phyloP scores from a whole-genome alignment of 805 yeast genomes.

The Sugiyamaella americana region DNA sequence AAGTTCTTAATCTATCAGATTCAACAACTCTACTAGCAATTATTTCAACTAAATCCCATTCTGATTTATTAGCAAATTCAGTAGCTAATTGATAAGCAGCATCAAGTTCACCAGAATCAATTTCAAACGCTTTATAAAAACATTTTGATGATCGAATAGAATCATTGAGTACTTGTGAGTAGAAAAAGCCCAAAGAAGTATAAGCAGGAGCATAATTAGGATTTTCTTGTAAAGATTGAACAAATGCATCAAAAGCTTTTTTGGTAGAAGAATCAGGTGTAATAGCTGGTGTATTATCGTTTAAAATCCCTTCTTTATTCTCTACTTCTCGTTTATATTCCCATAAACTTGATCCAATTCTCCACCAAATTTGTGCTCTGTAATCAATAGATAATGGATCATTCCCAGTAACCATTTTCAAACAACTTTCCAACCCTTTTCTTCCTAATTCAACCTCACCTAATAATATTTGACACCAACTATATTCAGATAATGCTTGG shows the following conservation, averaged over 20 bases:
- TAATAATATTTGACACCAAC: slow-evolving; percentile 69
- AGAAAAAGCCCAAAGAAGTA: slow-evolving; percentile 74
- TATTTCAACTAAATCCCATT: slow-evolving; percentile 82
- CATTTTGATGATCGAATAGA: slow-evolving; percentile 71
- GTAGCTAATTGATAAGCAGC: slow-evolving; percentile 72
- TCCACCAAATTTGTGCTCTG: slow-evolving; percentile 61
- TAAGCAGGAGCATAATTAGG: slow-evolving; percentile 71
- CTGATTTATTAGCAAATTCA: slow-evolving; percentile 57
- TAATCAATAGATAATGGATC: slow-evolving; percentile 48
- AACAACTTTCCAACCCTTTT: slow-evolving; percentile 40
- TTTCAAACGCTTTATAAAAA: slow-evolving; percentile 81
- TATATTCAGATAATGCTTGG: slow-evolving; percentile 60
- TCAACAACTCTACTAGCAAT: slow-evolving; percentile 61
- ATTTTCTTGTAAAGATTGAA: slow-evolving; percentile 53
- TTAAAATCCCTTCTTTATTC: slow-evolving; percentile 21
- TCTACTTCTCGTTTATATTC: slow-evolving; percentile 23
- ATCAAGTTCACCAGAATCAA: slow-evolving; percentile 65
- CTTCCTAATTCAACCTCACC: slow-evolving; percentile 50
- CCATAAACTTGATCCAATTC: slow-evolving; percentile 63
- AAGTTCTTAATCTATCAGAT: slow-evolving; percentile 46
- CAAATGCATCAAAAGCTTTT: slow-evolving; percentile 50
- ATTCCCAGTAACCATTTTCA: slow-evolving; percentile 42
- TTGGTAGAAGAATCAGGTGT: slow-evolving; percentile 27
- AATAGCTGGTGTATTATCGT: background rate
- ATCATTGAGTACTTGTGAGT: slow-evolving; percentile 53